These are phyloP conservation scores for Arthrobotrys sinensis DNA, from an alignment of 2,329 filamentous ascomycete genomes.

Conservation along the genomic window DNA sequence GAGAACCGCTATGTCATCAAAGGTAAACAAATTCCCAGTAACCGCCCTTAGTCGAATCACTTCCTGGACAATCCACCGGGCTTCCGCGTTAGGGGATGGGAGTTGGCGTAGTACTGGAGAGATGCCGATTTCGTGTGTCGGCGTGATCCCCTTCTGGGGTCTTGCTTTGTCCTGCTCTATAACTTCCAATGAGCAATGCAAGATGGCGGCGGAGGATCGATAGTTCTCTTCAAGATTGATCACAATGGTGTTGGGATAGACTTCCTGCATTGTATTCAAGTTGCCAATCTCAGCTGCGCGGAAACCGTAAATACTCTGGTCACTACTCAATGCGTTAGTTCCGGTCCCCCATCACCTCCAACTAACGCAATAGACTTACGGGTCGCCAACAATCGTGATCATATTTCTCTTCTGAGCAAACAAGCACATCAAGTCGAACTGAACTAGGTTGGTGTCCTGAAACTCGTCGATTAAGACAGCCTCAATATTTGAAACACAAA, in stretches of 20 bases:
- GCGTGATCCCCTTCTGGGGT: conserved; percentile 83
- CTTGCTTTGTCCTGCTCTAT: conserved; percentile 90
- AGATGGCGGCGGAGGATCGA: conserved; percentile 87
- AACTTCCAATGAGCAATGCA: conserved; percentile 83
- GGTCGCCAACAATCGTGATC: conserved; percentile 97
- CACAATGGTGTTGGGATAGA: conserved; percentile 84
- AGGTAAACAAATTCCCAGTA: conserved; percentile 80
- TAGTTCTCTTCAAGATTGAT: conserved; percentile 95
- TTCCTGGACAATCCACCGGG: conserved; percentile 89
- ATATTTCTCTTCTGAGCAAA: conserved; percentile 80
- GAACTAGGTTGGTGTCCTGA: conserved; percentile 94
- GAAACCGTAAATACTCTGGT: conserved; percentile 98
- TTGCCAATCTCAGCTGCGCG: conserved; percentile 94
- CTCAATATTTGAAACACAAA: conserved; percentile 90
- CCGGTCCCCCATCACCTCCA: neutral
- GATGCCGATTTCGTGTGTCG: conserved; percentile 85
- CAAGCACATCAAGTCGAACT: conserved; percentile 93
- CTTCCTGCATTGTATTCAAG: conserved; percentile 80
- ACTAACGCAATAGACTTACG: conserved; percentile 66
- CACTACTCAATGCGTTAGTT: conserved; percentile 66
- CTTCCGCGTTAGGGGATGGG: conserved; percentile 79
- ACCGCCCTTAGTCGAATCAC: conserved; percentile 79
- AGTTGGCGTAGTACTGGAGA: conserved; percentile 85
- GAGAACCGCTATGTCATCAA: conserved; percentile 86
- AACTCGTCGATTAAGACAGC: conserved; percentile 96